Evolutionary conservation across 2,329 filamentous ascomycete genomes (phyloP).

Genomic region (Talaromyces pinophilus): DNA sequence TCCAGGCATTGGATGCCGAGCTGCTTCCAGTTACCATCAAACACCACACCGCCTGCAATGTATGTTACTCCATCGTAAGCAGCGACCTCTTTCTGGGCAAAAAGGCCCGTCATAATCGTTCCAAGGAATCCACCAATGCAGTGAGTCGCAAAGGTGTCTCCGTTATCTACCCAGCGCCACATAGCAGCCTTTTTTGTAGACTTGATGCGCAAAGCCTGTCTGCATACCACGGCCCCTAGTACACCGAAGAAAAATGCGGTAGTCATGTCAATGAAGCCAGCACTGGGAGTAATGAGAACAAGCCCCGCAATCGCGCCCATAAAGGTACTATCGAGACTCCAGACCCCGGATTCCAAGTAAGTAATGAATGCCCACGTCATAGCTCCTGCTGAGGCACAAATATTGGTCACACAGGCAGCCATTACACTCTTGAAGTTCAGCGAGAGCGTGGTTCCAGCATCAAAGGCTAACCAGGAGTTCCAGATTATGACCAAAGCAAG

Average conservation of each 20-base stretch:
- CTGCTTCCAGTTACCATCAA: slow-evolving; percentile 52
- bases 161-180: slow-evolving; percentile 57
- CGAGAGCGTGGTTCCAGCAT: slow-evolving; percentile 52
- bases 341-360: slow-evolving; percentile 46
- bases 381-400: slow-evolving; percentile 39
- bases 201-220: slow-evolving; percentile 57
- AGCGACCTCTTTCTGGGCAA: slow-evolving; percentile 54
- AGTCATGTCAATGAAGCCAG: slow-evolving; percentile 53
- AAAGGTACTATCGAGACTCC: slow-evolving; percentile 54
- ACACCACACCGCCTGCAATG: slow-evolving; percentile 55
- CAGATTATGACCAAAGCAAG: slow-evolving; percentile 54
- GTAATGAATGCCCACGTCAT: slow-evolving; percentile 52
- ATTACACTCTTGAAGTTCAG: slow-evolving; percentile 54
- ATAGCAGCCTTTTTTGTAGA: slow-evolving; percentile 51
- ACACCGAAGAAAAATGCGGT: slow-evolving; percentile 54
- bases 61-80: slow-evolving; percentile 52
- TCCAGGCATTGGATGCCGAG: slow-evolving; percentile 55
- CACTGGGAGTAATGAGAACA: slow-evolving; percentile 56
- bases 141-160: slow-evolving; percentile 58
- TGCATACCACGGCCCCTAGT: slow-evolving; percentile 49
- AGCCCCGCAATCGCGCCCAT: slow-evolving; percentile 57
- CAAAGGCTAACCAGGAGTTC: slow-evolving; percentile 56
- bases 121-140: slow-evolving; percentile 55
- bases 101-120: slow-evolving; percentile 54
- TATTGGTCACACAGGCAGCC: slow-evolving; percentile 18